Evolutionary conservation across 768 basidiomycete genomes (phyloP).

Genomic region (Agrocybe pediades): DNA sequence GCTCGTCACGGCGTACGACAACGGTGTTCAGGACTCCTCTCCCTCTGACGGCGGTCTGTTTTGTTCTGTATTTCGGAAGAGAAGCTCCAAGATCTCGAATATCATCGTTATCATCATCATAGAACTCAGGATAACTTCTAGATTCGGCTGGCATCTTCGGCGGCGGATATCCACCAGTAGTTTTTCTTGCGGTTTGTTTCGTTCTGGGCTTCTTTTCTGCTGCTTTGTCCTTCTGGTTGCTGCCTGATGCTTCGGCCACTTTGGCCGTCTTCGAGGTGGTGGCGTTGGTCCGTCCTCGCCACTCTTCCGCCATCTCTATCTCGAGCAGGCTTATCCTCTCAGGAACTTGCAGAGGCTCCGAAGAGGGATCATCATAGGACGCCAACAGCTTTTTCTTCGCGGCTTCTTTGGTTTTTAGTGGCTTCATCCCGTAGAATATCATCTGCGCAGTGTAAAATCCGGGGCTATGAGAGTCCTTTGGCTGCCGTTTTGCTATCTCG

Average conservation of each 20-base stretch:
- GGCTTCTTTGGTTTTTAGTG: conserved; percentile 22
- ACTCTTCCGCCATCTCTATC: conserved; percentile 12
- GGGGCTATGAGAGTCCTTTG: background rate
- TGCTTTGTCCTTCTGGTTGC: background rate
- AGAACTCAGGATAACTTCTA: background rate
- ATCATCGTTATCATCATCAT: background rate
- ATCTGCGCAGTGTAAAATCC: conserved; percentile 28
- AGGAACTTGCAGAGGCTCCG: conserved; percentile 21
- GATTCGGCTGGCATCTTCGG: background rate
- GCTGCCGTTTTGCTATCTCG: background rate
- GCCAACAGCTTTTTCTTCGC: conserved; percentile 26
- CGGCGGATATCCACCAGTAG: background rate
- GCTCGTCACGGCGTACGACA: background rate
- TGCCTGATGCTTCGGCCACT: background rate
- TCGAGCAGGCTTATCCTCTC: conserved; percentile 21
- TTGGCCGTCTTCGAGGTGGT: no score
- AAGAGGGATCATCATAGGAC: conserved; percentile 18
- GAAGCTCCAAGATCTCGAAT: background rate
- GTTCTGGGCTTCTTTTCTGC: background rate
- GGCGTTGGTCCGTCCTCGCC: background rate
- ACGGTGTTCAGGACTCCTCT: background rate
- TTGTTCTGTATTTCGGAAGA: background rate
- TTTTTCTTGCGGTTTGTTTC: background rate
- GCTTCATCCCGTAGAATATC: conserved; percentile 28
- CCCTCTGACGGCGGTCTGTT: background rate